Evolutionary conservation across 805 yeast species (phyloP).

Genomic region (Blastobotrys mokoenaii): DNA sequence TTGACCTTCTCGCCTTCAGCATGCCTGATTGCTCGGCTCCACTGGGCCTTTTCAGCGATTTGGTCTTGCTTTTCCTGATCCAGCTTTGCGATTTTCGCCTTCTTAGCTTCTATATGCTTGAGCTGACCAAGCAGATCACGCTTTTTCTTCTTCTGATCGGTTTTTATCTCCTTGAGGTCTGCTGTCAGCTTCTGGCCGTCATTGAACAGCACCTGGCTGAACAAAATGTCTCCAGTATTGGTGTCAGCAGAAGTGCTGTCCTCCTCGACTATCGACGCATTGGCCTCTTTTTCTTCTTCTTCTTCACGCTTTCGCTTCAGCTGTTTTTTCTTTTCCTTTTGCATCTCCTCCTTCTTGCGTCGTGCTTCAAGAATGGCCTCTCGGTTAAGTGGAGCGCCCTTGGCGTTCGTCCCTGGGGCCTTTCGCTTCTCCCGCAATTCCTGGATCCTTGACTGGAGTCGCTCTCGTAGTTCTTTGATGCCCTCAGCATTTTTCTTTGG

Average conservation of each 20-base stretch:
- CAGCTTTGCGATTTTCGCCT: constrained; percentile 49
- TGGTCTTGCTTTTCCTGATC: constrained; percentile 53
- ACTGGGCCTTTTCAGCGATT: constrained; percentile 62
- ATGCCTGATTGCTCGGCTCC: constrained; percentile 77
- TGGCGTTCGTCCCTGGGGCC: constrained; percentile 77
- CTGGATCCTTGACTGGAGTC: constrained; percentile 65
- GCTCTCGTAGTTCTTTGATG: constrained; percentile 63
- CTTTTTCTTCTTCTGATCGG: constrained; percentile 59
- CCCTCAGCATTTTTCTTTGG: constrained; percentile 24
- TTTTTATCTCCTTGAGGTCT: constrained; percentile 49
- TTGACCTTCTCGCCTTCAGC: constrained; percentile 83
- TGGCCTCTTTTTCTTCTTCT: constrained; percentile 29
- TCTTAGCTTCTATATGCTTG: constrained; percentile 63
- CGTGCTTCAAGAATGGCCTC: constrained; percentile 56
- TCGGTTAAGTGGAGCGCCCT: constrained; percentile 79
- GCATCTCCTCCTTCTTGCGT: constrained; percentile 34
- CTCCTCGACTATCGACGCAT: constrained; percentile 33
- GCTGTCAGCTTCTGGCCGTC: constrained; percentile 77
- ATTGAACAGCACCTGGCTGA: constrained; percentile 71
- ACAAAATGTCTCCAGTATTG: constrained; percentile 43
- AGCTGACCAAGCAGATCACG: constrained; percentile 81
- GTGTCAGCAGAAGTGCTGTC: constrained; percentile 28
- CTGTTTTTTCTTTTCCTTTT: constrained; percentile 23
- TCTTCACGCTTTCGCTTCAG: constrained; percentile 28
- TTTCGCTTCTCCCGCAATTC: constrained; percentile 70